Conservation (phyloP, 2,329 filamentous ascomycete genomes). For the Phymatotrichopsis omnivora region DNA sequence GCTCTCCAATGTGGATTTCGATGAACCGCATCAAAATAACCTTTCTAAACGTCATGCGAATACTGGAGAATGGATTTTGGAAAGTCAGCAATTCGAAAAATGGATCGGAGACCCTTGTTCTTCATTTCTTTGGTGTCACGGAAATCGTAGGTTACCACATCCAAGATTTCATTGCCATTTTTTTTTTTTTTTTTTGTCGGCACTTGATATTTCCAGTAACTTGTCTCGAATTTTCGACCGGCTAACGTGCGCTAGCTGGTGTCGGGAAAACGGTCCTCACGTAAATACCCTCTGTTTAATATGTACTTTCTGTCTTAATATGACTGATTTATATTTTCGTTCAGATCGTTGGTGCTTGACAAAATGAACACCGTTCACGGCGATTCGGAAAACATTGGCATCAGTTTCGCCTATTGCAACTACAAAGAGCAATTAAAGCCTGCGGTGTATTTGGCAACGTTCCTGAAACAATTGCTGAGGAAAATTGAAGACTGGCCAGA, state of each 20-base stretch:
- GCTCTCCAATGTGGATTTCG: conserved; percentile 8
- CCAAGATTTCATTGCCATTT: not conserved
- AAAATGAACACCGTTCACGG: too few relatives aligned
- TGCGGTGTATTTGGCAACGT: conserved; percentile 2
- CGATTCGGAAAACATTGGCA: too few relatives aligned
- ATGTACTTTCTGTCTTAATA: too few relatives aligned
- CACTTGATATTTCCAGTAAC: too few relatives aligned
- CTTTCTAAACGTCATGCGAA: not conserved
- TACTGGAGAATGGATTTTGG: not conserved
- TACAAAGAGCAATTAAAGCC: not conserved
- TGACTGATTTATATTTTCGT: too few relatives aligned
- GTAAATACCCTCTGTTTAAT: too few relatives aligned
- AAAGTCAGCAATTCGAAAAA: not conserved
- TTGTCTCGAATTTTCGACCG: too few relatives aligned
- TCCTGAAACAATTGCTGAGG: conserved; percentile 6
- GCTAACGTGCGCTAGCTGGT: not conserved
- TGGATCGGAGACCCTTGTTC: not conserved
- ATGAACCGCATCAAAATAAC: conserved; percentile 2
- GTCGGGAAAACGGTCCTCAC: conserved; percentile 3
- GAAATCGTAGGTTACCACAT: not conserved
- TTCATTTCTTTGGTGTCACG: conserved; percentile 8
- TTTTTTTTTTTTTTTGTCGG: too few relatives aligned
- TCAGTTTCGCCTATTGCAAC: conserved; percentile 3
- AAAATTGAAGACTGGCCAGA: not conserved
- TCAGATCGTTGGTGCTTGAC: too few relatives aligned